Conservation (phyloP, 2,329 filamentous ascomycete species). For the Bipolaris zeicola region DNA sequence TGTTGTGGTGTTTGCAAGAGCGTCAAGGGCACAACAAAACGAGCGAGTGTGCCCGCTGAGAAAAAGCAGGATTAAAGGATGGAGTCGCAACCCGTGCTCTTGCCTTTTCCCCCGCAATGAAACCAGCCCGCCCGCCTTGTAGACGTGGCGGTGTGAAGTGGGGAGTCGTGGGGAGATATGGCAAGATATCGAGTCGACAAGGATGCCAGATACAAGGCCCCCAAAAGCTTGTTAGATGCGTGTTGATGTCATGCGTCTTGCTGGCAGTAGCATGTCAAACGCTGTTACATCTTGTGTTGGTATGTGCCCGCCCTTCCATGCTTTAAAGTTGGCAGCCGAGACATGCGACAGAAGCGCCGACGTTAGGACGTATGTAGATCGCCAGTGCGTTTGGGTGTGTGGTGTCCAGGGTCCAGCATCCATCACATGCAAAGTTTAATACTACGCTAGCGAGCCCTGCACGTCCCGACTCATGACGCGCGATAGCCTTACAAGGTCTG, state of each 20-base stretch:
- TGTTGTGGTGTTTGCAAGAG: not conserved
- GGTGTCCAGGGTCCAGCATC: conserved; percentile 2
- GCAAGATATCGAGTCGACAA: conserved; percentile 8
- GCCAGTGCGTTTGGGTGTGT: not conserved
- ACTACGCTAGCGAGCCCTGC: not conserved
- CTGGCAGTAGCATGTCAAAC: not conserved
- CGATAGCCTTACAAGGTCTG: not conserved
- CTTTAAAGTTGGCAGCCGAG: not conserved
- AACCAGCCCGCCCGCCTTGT: not conserved
- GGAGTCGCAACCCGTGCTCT: not conserved
- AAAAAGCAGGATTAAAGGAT: not conserved
- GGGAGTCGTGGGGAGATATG: conserved; percentile 10
- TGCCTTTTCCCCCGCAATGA: conserved; percentile 8
- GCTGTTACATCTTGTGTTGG: too few relatives aligned
- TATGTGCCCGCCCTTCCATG: not conserved
- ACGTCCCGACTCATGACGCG: conserved; percentile 12
- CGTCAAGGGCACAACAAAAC: not conserved
- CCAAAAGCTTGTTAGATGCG: not conserved
- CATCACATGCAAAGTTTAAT: conserved; percentile 12
- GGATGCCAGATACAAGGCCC: not conserved
- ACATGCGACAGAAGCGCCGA: conserved; percentile 1
- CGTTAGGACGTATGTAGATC: not conserved
- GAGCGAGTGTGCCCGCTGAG: not conserved
- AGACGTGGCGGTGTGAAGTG: conserved; percentile 2
- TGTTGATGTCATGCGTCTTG: not conserved